phyloP scores from a whole-genome alignment of 768 basidiomycete genomes.

The Tremella mesenterica region DNA sequence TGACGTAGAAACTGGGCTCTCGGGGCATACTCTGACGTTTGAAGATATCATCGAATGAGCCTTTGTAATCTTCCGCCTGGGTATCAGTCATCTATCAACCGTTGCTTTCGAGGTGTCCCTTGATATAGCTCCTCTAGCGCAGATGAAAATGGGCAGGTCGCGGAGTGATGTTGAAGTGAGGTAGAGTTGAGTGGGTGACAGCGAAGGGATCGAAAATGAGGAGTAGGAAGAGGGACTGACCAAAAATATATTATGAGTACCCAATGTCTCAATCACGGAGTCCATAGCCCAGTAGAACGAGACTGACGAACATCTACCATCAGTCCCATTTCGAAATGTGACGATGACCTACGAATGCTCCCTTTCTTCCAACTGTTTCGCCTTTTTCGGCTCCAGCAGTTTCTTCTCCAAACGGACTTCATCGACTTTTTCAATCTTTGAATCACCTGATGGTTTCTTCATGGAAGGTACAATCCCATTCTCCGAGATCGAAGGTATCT shows the following conservation, averaged over 20 bases:
- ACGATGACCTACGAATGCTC: constrained; percentile 31
- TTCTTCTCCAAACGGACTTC: constrained; percentile 1
- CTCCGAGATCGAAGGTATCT: constrained; percentile 3
- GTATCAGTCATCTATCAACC: constrained; percentile 1
- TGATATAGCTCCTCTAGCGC: too few species aligned
- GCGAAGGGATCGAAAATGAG: not conserved
- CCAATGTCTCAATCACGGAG: constrained; percentile 36
- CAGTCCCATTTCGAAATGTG: not conserved
- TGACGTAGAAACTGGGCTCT: constrained; percentile 49
- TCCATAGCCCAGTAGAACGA: constrained; percentile 49
- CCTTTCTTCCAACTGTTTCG: constrained; percentile 28
- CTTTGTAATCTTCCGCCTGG: constrained; percentile 47
- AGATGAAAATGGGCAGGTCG: too few species aligned
- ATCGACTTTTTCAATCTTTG: not conserved
- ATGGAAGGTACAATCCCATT: not conserved
- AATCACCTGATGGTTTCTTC: too few species aligned
- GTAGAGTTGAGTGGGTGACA: too few species aligned
- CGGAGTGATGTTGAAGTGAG: too few species aligned
- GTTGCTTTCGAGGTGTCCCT: too few species aligned
- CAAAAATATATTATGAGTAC: constrained; percentile 48
- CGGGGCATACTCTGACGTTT: constrained; percentile 45
- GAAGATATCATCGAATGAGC: constrained; percentile 48
- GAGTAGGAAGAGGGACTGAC: constrained; percentile 12
- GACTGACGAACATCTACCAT: constrained; percentile 45
- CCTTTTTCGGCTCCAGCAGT: constrained; percentile 26